These are phyloP conservation scores for Chrysanthemum lavandulifolium DNA, from an alignment of 129 eudicot species.

Conservation along the genomic window DNA sequence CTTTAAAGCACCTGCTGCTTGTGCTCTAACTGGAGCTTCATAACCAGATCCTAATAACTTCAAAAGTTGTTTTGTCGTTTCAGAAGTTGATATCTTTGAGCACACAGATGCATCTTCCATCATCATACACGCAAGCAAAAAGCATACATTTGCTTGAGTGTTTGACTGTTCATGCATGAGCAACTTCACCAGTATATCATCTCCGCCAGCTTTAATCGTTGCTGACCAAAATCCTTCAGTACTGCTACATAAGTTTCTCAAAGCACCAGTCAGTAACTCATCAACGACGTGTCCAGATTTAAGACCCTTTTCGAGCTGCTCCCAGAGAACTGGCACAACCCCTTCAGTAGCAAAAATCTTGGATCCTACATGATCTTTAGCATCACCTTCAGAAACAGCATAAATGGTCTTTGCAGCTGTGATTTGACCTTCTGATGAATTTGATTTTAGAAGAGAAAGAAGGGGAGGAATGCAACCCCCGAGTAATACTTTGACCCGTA, in stretches of 20 bases:
- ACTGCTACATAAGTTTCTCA: constrained; percentile 75
- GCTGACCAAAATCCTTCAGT: constrained; percentile 97
- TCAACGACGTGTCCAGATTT: constrained; percentile 76
- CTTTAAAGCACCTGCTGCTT: constrained; percentile 93
- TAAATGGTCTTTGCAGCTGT: constrained; percentile 90
- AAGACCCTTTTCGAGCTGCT: constrained; percentile 76
- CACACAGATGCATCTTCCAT: constrained; percentile 95
- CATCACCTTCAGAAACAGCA: constrained; percentile 98
- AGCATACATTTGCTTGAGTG: constrained; percentile 93
- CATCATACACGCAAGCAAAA: constrained; percentile 89
- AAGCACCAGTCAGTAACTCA: constrained; percentile 89
- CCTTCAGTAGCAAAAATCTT: constrained; percentile 98
- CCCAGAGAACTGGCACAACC: constrained; percentile 97
- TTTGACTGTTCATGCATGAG: constrained; percentile 67
- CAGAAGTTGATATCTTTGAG: constrained; percentile 67
- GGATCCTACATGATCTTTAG: constrained; percentile 94
- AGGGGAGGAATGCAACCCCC: constrained; percentile 99
- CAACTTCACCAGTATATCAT: constrained; percentile 78
- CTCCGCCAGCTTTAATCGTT: constrained; percentile 85
- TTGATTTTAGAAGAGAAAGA: constrained; percentile 88
- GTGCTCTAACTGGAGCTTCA: constrained; percentile 94
- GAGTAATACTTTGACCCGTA: constrained; percentile 86
- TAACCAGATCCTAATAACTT: constrained; percentile 82
- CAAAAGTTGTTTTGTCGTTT: constrained; percentile 75
- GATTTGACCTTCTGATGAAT: constrained; percentile 90